Base-by-base conservation (phyloP, 352 stramenopile genomes). In the Phytophthora cryptogea region DNA sequence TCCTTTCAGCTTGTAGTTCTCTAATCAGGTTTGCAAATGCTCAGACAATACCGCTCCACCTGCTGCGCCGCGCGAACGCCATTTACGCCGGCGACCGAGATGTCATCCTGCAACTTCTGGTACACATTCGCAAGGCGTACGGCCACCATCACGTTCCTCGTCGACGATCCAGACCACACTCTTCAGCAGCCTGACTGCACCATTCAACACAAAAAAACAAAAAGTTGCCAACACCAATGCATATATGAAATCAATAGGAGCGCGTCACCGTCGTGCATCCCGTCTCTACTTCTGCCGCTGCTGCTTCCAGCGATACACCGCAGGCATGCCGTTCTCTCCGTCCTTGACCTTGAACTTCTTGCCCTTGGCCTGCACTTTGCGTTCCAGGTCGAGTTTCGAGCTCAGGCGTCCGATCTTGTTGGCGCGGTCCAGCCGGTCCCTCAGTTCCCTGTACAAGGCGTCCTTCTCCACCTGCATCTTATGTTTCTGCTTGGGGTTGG, bases 281-380 rank as follows among this genome's bases (percentile, higher is more conserved):
- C 32, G 8, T 49, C 45, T 66, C 51, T 73, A 97, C 65, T 88
- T 91, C 61, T 96, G 91, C 10, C 89, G 77, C 69, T 97, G 73
- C 54, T 86, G 81, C 62, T 96, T 94, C 89, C 89, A 97, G 54
- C 81, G 78, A 69, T 96, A 97, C 14, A 96, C 80, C 6, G 86
- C 81, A 1, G 89, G 88, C 39, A 70, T 57, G 16, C 85, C 86
- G 55, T 89, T 66, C 44, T 80, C 72, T n/a, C 70, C 86, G 31
- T 76, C 68, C 33, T 80, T 77, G 37, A 97, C 72, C 72, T 96
- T 97, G 28, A 77, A 61, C 48, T 92, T 89, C 54, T 77, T 89
- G 57, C 89, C 89, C 67, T 96, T 96, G 59, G 73, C 72, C 54
- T 90, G 77, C 68, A 96, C 67, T 40, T 94, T 94, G 45, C 85